Evolutionary conservation across 139 green algal genomes (phyloP), one percentile per base, ranked within the genome.

Genomic region (Chlorella sorokiniana): DNA sequence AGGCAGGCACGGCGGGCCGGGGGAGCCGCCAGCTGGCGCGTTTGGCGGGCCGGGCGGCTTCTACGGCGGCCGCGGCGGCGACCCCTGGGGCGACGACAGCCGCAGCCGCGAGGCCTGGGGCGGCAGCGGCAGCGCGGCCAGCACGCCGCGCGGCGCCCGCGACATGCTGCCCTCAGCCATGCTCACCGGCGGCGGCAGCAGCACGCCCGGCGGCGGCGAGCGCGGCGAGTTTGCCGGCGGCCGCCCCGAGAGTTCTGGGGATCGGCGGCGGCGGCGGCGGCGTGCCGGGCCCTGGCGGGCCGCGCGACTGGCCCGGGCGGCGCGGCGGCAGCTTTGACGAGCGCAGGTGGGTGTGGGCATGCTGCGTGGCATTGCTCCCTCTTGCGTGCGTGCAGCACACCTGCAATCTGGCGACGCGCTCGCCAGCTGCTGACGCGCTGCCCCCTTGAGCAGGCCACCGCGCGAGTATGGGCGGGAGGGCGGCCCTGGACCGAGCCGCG

Each of bases 311-410:
- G 35, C 22, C 10, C 16, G 51, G 35, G 14, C 35, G 71, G 22
- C 71, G 71, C 0, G 48, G 44, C n/a, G 44, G 71, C 33, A 67
- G 51, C 71, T 78, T 78, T 78, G 71, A 78, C 33, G 71, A 78
- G 27, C 71, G 71, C 51, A 78, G 71, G 71, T 78, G 48, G 35
- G 48, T 35, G 2, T 9, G 63, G 14, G 44, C 11, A 14, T 45
- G 10, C 16, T 59, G 48, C 16, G 11, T 59, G 48, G 11, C 16
- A 11, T 59, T 59, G 48, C 16, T 11, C 48, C 16, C 48, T 11
- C 48, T 59, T 59, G 48, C 16, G 11, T 59, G 48, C 48, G 48
- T 59, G 48, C 16, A n/a, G 48, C 48, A 16, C 48, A 59, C 16
- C 16, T 59, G 48, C 48, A 59, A n/a, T n/a, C n/a, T n/a, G n/a